Evolutionary conservation across 139 green algal species (phyloP).

Genomic region (Chlamydomonas schloesseri): DNA sequence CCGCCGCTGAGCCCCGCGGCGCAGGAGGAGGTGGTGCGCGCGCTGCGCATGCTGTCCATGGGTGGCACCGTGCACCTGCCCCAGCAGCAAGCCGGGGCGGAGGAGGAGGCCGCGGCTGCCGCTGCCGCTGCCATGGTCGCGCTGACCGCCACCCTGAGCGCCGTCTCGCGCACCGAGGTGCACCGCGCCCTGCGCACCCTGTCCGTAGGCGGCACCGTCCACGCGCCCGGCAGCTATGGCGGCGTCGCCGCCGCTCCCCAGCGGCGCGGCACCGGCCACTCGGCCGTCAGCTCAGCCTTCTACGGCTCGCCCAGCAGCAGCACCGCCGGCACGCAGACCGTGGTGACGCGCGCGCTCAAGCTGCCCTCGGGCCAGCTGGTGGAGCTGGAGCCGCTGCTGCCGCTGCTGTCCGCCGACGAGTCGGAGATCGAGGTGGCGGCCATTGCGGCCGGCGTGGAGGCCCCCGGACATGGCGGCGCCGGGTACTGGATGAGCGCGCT

Average conservation of each 20-base stretch:
- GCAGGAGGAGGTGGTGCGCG: neutral
- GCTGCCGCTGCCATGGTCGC: too few species aligned
- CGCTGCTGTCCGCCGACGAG: neutral
- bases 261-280: too few species aligned
- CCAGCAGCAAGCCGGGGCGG: neutral
- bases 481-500: neutral
- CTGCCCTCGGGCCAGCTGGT: constrained; percentile 21
- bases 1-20: neutral
- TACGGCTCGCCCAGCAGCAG: neutral
- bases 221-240: neutral
- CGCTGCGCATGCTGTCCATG: constrained; percentile 10
- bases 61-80: neutral
- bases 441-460: neutral
- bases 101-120: neutral
- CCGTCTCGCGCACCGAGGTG: neutral
- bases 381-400: constrained; percentile 21
- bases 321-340: neutral
- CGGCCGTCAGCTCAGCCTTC: neutral
- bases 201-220: neutral
- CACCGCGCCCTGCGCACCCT: neutral
- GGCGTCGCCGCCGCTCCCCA: too few species aligned
- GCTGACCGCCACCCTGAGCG: neutral
- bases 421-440: neutral
- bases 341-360: constrained; percentile 13
- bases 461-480: neutral